These are phyloP conservation scores for Trichoderma guizhouense DNA, from an alignment of 2,329 filamentous ascomycete genomes.

Conservation along the genomic window DNA sequence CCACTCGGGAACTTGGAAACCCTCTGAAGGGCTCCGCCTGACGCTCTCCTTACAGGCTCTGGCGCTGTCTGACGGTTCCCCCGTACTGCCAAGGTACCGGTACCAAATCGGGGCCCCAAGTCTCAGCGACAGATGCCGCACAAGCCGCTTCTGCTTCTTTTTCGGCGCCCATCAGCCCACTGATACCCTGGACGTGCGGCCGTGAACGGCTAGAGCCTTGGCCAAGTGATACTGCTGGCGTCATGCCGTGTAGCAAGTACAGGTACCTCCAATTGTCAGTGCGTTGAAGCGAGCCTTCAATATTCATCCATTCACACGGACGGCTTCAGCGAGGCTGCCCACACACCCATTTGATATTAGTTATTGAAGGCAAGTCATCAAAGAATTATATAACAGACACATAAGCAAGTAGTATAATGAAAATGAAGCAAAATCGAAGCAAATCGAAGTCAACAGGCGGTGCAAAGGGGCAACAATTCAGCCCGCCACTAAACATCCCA, in stretches of 20 bases:
- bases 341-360: neutral
- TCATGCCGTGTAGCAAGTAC: neutral
- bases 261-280: neutral
- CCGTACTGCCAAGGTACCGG: neutral
- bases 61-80: neutral
- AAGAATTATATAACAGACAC: neutral
- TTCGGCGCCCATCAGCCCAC: constrained; percentile 8
- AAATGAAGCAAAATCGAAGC: neutral
- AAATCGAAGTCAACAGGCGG: neutral
- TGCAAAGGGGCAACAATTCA: neutral
- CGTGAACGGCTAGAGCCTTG: constrained; percentile 1
- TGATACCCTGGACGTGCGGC: neutral
- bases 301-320: too few relatives aligned
- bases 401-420: neutral
- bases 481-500: neutral
- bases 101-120: neutral
- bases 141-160: neutral
- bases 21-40: neutral
- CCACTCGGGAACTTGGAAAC: neutral
- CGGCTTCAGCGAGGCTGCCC: neutral
- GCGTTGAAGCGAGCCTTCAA: neutral
- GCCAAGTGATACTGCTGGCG: constrained; percentile 5
- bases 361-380: neutral
- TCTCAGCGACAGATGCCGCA: neutral
- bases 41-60: neutral